Base-by-base conservation (phyloP, 345 rosid species). In the Corchorus capsularis region DNA sequence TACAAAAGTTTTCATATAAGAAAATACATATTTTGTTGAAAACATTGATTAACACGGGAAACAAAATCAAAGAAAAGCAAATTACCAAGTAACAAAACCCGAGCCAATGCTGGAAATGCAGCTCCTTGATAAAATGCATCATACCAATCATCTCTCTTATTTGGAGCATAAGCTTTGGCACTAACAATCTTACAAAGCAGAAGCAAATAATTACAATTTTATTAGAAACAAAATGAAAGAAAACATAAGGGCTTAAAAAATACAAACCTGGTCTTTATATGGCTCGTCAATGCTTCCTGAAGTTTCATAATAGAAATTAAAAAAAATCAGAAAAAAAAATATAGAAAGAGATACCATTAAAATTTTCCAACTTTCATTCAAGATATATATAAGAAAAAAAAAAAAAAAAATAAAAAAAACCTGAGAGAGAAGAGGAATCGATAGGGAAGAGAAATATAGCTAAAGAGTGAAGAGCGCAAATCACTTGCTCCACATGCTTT, bases 391-490 rank as follows among this genome's bases (percentile, higher is more conserved):
- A 17, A 6, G 46, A 66, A 20, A 6, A n/a, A 5, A 34, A 2
- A 22, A 27, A 8, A 37, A 27, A 66, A 20, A 6, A n/a, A 5
- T 16, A 2, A 22, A 27, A 8, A 37, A 27, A 72, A 89, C 97
- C 96, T 82, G 90, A 71, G 72, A 93, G 78, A 52, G 81, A 79
- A 43, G 89, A 79, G 69, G 87, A 82, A 69, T 93, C 93, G 60
- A 89, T 20, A 39, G 96, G 96, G 75, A 93, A 92, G 77, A 96
- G 86, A 82, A 90, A 87, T 79, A 80, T 75, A 15, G 96, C 92
- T 76, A 96, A 57, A 66, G 98, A 93, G 78, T 91, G 90, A 80
- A 93, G 92, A 79, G 92, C 75, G 82, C 81, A 87, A 67, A 96
- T 86, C 64, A 92, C 96, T 22, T 88, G 81, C 83, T 91, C 94